phyloP scores from a whole-genome alignment of 2,329 filamentous ascomycete species.

The Aspergillus fischeri region DNA sequence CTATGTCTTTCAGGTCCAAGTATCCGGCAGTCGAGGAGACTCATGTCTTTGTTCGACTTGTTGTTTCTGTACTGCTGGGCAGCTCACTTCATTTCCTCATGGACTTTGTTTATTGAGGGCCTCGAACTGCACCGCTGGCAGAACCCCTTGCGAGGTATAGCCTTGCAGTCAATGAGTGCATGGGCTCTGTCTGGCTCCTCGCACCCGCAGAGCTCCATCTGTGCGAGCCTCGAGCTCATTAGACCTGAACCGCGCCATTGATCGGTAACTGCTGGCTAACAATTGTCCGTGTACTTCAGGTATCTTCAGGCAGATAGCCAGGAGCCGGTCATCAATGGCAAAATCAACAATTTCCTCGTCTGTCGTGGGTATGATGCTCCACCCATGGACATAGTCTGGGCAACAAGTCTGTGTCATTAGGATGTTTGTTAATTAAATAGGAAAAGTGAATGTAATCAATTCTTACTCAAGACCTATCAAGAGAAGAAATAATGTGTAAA shows the following conservation, averaged over 20 bases:
- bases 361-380: neutral
- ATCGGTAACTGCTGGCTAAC: neutral
- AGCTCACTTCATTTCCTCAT: too few species aligned
- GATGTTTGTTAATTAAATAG: too few species aligned
- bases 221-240: neutral
- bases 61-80: too few species aligned
- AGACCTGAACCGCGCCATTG: neutral
- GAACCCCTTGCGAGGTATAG: neutral
- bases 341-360: neutral
- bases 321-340: neutral
- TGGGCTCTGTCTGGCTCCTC: neutral
- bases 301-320: neutral
- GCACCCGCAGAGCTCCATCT: neutral
- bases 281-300: neutral
- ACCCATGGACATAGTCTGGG: neutral
- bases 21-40: too few species aligned
- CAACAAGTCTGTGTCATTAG: neutral
- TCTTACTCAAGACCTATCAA: too few species aligned
- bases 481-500: too few species aligned
- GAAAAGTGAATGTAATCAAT: too few species aligned
- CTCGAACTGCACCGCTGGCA: neutral
- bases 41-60: too few species aligned
- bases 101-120: too few species aligned
- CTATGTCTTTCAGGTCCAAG: too few species aligned
- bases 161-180: neutral